Evolutionary conservation across 805 yeast species (phyloP).

Genomic region (Ogataea zsoltii): DNA sequence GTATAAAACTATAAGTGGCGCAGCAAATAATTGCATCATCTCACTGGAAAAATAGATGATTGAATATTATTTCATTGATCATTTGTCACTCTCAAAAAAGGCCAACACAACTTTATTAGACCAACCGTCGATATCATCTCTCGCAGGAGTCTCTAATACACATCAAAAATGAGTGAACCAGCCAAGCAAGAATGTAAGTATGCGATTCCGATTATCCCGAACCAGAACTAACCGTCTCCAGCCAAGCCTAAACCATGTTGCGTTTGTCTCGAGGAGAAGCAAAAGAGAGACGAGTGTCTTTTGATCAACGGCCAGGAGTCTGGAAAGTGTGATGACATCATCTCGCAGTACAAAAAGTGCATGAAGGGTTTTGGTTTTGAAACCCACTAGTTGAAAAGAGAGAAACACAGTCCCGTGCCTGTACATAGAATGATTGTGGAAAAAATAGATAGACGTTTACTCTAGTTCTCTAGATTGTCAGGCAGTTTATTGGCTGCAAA

Average conservation of each 20-base stretch:
- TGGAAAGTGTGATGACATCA: slow-evolving; percentile 73
- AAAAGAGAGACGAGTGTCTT: slow-evolving; percentile 83
- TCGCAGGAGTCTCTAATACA: too few species aligned
- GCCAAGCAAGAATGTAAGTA: slow-evolving; percentile 26
- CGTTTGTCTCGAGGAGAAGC: slow-evolving; percentile 69
- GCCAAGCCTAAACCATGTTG: slow-evolving; percentile 93
- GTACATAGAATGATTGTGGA: not conserved
- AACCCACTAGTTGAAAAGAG: slow-evolving; percentile 26
- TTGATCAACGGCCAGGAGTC: slow-evolving; percentile 80
- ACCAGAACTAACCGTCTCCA: slow-evolving; percentile 11
- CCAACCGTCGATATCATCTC: too few species aligned
- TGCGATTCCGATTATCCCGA: not conserved
- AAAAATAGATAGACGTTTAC: too few species aligned
- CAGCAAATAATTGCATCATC: not conserved
- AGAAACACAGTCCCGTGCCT: not conserved
- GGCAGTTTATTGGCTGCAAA: too few species aligned
- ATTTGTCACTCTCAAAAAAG: not conserved
- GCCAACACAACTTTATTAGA: too few species aligned
- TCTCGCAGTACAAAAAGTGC: slow-evolving; percentile 75
- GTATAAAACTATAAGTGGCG: not conserved
- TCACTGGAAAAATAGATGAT: too few species aligned
- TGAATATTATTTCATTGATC: too few species aligned
- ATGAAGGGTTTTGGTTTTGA: slow-evolving; percentile 92
- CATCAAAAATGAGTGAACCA: slow-evolving; percentile 22
- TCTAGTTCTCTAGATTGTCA: too few species aligned